A percentile compares a stretch with the other conserved stretches of the same genome.
Evolutionary conservation across 306 rosid genomes (phyloP).

Genomic region (Arachis hypogaea): DNA sequence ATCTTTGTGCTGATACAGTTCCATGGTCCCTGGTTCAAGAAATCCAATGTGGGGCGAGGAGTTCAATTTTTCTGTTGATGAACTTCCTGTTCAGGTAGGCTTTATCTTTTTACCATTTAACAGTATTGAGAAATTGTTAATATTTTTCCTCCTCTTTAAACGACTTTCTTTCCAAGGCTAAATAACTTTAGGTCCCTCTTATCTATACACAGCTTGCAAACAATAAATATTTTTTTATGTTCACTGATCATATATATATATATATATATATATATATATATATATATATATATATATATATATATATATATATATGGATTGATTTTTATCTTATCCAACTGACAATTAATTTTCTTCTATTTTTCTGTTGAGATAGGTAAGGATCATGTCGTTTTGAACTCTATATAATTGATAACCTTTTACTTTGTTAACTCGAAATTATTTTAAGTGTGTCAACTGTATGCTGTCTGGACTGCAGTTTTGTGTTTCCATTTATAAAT

Average conservation of each 20-base stretch:
- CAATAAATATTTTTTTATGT: constrained; percentile 5
- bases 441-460: constrained; percentile 20
- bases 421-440: constrained; percentile 5
- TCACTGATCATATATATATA: background rate
- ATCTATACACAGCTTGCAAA: constrained; percentile 19
- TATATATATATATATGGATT: background rate
- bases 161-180: background rate
- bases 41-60: constrained; percentile 99
- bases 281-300: background rate
- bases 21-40: constrained; percentile 99
- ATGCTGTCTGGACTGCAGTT: constrained; percentile 32
- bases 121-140: background rate
- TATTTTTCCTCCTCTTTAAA: background rate
- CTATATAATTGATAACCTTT: constrained; percentile 16
- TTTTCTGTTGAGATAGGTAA: constrained; percentile 1
- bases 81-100: constrained; percentile 92
- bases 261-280: no score
- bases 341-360: background rate
- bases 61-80: constrained; percentile 91
- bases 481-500: background rate
- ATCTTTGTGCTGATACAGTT: constrained; percentile 63
- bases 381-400: background rate
- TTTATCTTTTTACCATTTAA: constrained; percentile 5
- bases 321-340: constrained; percentile 5
- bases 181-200: constrained; percentile 8